Evolutionary conservation across 805 yeast genomes (phyloP).

Genomic region (Vanderwaltozyma tropicalis): DNA sequence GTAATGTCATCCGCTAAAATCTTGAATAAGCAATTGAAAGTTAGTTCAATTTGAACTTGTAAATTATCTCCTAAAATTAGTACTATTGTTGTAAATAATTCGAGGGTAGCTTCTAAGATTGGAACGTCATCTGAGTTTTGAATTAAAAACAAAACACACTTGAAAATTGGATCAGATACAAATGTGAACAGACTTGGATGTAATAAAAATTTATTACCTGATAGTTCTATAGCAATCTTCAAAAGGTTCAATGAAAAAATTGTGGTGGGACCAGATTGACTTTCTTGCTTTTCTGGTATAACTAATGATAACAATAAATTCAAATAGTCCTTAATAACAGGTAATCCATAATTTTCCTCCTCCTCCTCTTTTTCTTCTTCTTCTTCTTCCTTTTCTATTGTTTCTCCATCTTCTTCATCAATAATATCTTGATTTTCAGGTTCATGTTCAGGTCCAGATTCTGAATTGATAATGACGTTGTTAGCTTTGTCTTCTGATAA

Average conservation of each 20-base stretch:
- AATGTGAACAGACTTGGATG: conserved; percentile 60
- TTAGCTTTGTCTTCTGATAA: background rate
- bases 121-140: conserved; percentile 59
- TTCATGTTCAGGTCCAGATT: conserved; percentile 1
- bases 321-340: conserved; percentile 65
- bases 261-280: conserved; percentile 75
- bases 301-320: conserved; percentile 69
- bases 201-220: conserved; percentile 47
- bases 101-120: conserved; percentile 61
- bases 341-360: conserved; percentile 48
- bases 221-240: conserved; percentile 66
- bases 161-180: conserved; percentile 67
- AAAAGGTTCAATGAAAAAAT: conserved; percentile 67
- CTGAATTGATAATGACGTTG: background rate
- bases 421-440: background rate
- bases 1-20: conserved; percentile 28
- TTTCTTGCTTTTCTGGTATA: conserved; percentile 68
- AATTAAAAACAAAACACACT: conserved; percentile 67
- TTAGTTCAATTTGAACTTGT: conserved; percentile 69
- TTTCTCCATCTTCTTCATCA: background rate
- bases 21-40: conserved; percentile 51
- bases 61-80: conserved; percentile 54
- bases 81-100: conserved; percentile 59
- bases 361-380: conserved; percentile 11
- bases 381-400: background rate